Conservation (phyloP, 495 filamentous ascomycete species). For the Hyaloscypha hepaticicola region DNA sequence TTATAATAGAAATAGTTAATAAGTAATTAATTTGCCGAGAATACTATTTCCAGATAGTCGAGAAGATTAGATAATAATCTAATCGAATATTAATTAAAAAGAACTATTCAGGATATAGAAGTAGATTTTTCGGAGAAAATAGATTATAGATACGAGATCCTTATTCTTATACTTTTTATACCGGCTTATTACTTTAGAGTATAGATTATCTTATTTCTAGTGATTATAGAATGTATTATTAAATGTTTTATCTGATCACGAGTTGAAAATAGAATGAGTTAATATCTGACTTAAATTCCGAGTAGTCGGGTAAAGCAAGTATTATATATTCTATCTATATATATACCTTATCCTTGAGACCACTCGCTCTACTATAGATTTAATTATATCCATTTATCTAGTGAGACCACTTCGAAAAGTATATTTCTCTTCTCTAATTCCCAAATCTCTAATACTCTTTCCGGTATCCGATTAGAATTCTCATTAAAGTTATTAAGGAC, state of each 20-base stretch:
- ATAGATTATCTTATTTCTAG: background rate
- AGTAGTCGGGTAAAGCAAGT: too few species aligned
- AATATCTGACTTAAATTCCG: too few species aligned
- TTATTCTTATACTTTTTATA: background rate
- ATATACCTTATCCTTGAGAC: too few species aligned
- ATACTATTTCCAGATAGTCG: background rate
- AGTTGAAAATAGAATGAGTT: too few species aligned
- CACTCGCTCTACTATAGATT: too few species aligned
- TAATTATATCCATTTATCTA: too few species aligned
- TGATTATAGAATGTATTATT: background rate
- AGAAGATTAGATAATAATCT: background rate
- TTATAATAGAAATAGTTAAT: background rate
- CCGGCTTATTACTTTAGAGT: background rate
- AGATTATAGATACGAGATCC: background rate
- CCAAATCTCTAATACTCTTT: too few species aligned
- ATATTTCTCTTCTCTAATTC: too few species aligned
- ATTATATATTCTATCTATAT: too few species aligned
- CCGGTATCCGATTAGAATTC: too few species aligned
- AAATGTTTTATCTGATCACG: background rate
- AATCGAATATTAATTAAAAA: slow-evolving; percentile 3
- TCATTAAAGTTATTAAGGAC: too few species aligned
- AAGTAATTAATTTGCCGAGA: background rate
- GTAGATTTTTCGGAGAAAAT: slow-evolving; percentile 14
- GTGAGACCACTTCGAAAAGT: too few species aligned
- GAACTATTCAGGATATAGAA: slow-evolving; percentile 8